phyloP scores from a whole-genome alignment of 2,329 filamentous ascomycete species.

The Arachnomyces sp. region DNA sequence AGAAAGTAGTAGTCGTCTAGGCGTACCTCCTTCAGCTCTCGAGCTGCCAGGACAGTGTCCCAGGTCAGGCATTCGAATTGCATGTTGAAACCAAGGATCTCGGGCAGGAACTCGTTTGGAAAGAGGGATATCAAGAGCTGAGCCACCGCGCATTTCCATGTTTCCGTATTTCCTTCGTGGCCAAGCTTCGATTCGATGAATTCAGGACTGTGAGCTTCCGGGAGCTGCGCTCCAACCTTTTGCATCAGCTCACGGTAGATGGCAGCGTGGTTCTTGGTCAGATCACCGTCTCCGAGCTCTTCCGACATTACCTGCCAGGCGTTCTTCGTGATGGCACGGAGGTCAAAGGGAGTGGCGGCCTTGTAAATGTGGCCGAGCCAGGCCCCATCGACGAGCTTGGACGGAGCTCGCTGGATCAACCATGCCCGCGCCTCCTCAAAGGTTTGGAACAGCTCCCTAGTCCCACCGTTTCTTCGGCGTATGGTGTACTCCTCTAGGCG shows the following conservation, averaged over 20 bases:
- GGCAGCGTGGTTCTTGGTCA: conserved; percentile 38
- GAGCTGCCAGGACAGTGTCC: conserved; percentile 31
- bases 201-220: conserved; percentile 22
- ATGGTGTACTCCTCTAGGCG: conserved; percentile 23
- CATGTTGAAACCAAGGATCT: conserved; percentile 45
- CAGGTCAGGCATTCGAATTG: conserved; percentile 39
- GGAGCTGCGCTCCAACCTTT: conserved; percentile 23
- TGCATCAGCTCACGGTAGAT: conserved; percentile 28
- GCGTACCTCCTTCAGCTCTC: conserved; percentile 38
- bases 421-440: conserved; percentile 31
- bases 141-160: conserved; percentile 38
- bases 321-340: conserved; percentile 32
- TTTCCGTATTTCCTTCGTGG: conserved; percentile 16
- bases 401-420: conserved; percentile 34
- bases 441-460: conserved; percentile 29
- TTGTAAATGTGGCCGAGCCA: conserved; percentile 42
- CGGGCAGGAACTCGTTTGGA: conserved; percentile 42
- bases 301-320: conserved; percentile 45
- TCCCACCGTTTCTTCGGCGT: conserved; percentile 26
- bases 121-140: conserved; percentile 43
- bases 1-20: conserved; percentile 42
- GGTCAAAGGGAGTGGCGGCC: conserved; percentile 35
- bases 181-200: conserved; percentile 21
- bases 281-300: conserved; percentile 44
- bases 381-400: conserved; percentile 43